A percentile compares a stretch with the other conserved stretches of the same genome.
phyloP scores from a whole-genome alignment of 306 rosid species.

The Arachis stenosperma region DNA sequence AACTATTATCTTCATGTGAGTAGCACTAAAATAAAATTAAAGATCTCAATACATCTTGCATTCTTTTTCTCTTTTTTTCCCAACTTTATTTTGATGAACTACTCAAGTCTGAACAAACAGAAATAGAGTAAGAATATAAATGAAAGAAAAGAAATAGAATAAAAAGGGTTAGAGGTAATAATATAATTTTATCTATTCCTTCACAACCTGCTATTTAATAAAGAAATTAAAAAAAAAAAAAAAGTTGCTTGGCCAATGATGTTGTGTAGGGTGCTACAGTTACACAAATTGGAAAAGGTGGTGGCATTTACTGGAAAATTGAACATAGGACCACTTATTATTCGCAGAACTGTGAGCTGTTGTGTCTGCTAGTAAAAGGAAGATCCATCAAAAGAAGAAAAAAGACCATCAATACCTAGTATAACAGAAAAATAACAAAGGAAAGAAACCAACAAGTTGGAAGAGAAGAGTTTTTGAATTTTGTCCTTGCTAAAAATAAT shows the following conservation, averaged over 20 bases:
- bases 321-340: slow-evolving; percentile 35
- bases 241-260: slow-evolving; percentile 25
- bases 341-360: slow-evolving; percentile 15
- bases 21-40: too few relatives aligned
- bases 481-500: slow-evolving; percentile 15
- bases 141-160: neutral
- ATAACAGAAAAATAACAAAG: slow-evolving; percentile 8
- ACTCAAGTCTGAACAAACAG: slow-evolving; percentile 15
- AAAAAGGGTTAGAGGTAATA: slow-evolving; percentile 13
- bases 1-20: too few relatives aligned
- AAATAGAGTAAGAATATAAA: neutral
- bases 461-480: neutral
- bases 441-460: slow-evolving; percentile 8
- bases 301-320: slow-evolving; percentile 29
- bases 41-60: too few relatives aligned
- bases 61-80: too few relatives aligned
- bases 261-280: slow-evolving; percentile 23
- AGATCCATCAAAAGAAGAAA: slow-evolving; percentile 8
- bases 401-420: neutral
- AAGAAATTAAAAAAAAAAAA: neutral
- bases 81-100: slow-evolving; percentile 15
- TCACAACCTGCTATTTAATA: neutral
- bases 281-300: slow-evolving; percentile 21
- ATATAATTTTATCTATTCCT: neutral
- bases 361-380: slow-evolving; percentile 24